These are phyloP conservation scores for Cercophora newfieldiana DNA, from an alignment of 495 filamentous ascomycete genomes.

Conservation along the genomic window DNA sequence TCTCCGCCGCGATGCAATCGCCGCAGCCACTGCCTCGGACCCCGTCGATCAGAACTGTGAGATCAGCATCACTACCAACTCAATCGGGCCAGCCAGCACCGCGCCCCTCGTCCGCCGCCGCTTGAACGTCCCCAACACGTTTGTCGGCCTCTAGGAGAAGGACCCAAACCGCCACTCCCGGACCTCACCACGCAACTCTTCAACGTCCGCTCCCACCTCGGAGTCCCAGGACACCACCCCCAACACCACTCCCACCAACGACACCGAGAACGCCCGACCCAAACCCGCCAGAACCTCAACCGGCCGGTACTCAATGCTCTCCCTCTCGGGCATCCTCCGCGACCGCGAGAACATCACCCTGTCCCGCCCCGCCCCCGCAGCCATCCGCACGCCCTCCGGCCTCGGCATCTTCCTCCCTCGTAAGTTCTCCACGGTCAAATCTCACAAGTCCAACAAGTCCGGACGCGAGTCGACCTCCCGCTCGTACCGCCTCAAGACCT, in stretches of 20 bases:
- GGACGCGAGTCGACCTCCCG: not conserved
- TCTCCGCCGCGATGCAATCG: constrained; percentile 3
- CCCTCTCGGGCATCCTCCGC: not conserved
- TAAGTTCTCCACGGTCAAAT: not conserved
- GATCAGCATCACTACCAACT: not conserved
- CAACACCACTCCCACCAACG: not conserved
- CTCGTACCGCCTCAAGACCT: constrained; percentile 13
- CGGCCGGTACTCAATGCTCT: not conserved
- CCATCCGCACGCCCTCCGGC: not conserved
- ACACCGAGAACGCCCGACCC: not conserved
- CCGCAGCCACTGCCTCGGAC: constrained; percentile 1
- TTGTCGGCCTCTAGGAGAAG: constrained; percentile 35
- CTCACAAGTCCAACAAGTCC: not conserved
- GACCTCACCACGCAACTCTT: not conserved
- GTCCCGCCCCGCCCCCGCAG: not conserved
- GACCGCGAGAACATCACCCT: not conserved
- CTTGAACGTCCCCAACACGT: constrained; percentile 28
- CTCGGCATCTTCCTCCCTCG: constrained; percentile 7
- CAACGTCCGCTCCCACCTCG: not conserved
- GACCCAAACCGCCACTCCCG: constrained; percentile 17
- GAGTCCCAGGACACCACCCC: not conserved
- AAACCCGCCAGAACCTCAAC: not conserved
- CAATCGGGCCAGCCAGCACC: not conserved
- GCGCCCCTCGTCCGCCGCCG: constrained; percentile 20
- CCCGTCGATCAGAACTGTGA: not conserved